Base-by-base conservation (phyloP, 257 asterid species). In the Handroanthus guayacan region DNA sequence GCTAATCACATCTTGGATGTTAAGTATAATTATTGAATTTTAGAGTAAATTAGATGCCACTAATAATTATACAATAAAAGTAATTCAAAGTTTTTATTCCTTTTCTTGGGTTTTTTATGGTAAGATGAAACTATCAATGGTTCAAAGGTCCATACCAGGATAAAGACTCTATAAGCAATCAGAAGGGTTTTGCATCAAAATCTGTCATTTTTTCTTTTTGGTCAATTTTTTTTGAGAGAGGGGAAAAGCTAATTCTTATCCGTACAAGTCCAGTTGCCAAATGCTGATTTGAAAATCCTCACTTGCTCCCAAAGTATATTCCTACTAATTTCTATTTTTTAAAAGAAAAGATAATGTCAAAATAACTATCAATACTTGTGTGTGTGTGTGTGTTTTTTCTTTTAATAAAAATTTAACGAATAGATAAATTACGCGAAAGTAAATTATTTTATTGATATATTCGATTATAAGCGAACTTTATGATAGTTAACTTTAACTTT, bases 71-170 rank as follows among this genome's bases (percentile, higher is more conserved):
- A 39, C 2, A 39, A 4, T 39, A 39, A 39, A 39, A 39, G 44
- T 39, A 5, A 41, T 1, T 41, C 1, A 8, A 5, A 41, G 45
- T 8, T 41, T 2, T 52, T 52, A 52, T 14, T 52, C 0, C 3
- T 6, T 14, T 13, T 11, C 20, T 48, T 11, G 38, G 16, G 67
- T n/a, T 55, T 47, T 11, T 0, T 4, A 48, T 70, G 85, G 83
- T 80, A 13, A 45, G 74, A 71, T 75, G 83, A 65, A 75, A 71
- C 25, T 65, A 25, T 83, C 83, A 48, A 69, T 41, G 48, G 84
- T 60, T 83, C 8, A 36, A 11, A 36, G 50, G 84, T 80, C 89
- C 9, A 68, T 75, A 80, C 76, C 47, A 72, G 79, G 89, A 83
- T 74, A 82, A 75, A 0, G 79, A 80, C 58, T 44, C 25, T 45